phyloP scores from a whole-genome alignment of 768 basidiomycete species.

The Lentinula sp. region DNA sequence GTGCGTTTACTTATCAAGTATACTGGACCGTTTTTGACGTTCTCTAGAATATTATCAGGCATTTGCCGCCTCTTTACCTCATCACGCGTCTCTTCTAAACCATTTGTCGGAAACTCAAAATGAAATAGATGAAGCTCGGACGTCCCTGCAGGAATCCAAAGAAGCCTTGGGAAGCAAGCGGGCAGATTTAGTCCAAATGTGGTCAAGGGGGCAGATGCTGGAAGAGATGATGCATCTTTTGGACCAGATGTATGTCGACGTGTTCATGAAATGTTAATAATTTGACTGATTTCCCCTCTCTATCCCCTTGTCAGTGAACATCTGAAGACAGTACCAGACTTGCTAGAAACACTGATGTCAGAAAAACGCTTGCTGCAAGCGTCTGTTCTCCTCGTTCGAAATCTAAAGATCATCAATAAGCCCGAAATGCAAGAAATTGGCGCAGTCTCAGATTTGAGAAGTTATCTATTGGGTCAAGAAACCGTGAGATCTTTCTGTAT shows the following conservation, averaged over 20 bases:
- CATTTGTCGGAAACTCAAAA: conserved; percentile 70
- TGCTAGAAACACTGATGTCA: conserved; percentile 88
- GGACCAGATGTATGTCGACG: conserved; percentile 79
- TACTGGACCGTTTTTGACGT: background rate
- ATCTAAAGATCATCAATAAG: conserved; percentile 86
- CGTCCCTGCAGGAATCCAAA: conserved; percentile 70
- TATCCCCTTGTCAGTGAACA: conserved; percentile 55
- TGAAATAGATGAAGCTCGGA: conserved; percentile 67
- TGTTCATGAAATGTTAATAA: background rate
- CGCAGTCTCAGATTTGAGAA: conserved; percentile 84
- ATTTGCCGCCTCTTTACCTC: conserved; percentile 90
- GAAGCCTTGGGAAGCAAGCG: conserved; percentile 76
- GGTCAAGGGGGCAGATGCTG: conserved; percentile 83
- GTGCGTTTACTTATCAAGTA: conserved; percentile 35
- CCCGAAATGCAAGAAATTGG: conserved; percentile 93
- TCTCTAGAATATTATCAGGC: conserved; percentile 84
- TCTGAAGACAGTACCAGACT: conserved; percentile 86
- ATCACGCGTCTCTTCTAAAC: conserved; percentile 73
- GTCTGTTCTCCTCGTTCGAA: conserved; percentile 77
- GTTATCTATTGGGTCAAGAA: conserved; percentile 84
- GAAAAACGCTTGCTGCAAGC: conserved; percentile 93
- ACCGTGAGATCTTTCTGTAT: conserved; percentile 40
- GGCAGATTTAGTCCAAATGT: conserved; percentile 85
- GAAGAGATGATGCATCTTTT: conserved; percentile 95
- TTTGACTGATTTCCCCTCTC: conserved; percentile 12